Evolutionary conservation across 140 eudicot genomes (phyloP), one percentile per base, ranked within the genome.

Genomic region (Stevia rebaudiana): DNA sequence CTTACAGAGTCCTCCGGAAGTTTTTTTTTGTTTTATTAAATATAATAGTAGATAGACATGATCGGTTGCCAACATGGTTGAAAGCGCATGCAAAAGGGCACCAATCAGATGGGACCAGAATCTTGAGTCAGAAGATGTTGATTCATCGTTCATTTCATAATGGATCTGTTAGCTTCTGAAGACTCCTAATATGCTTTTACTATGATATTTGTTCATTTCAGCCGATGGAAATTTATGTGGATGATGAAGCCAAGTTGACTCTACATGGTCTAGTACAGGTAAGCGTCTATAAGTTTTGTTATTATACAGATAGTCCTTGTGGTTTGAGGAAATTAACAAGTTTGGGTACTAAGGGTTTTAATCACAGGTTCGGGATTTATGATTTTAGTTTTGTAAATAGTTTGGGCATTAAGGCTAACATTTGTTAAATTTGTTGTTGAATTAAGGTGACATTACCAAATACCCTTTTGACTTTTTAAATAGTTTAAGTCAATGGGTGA

Each of bases 161-260:
- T 83, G 86, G 95, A 78, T 86, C 77, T 71, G 80, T 84, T 84
- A 78, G 87, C 83, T 79, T 80, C 84, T 17, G 76, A 80, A 74
- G 88, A 72, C 82, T 80, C 78, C 89, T 91, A 91, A 91, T 81
- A 77, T 77, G 85, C 82, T 84, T 56, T 89, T 87, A 79, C 82
- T 80, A 64, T 91, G 91, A 80, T 84, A 79, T 84, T 85, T 87
- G 74, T 91, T 82, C 87, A 79, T 91, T 91, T 74, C 98, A 91
- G 98, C 98, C 98, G 23, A 91, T 91, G 98, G 96, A 91, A 83
- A 91, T 91, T 69, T 91, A 91, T 79, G 98, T 91, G 69, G 98
- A 91, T 59, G 98, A 91, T 53, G 98, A 91, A 67, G 96, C 98
- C 76, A 91, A 91, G 80, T 79, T 91, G 95, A 91, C 98, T 70